phyloP scores from a whole-genome alignment of 345 rosid genomes.

The Melaleuca alternifolia region DNA sequence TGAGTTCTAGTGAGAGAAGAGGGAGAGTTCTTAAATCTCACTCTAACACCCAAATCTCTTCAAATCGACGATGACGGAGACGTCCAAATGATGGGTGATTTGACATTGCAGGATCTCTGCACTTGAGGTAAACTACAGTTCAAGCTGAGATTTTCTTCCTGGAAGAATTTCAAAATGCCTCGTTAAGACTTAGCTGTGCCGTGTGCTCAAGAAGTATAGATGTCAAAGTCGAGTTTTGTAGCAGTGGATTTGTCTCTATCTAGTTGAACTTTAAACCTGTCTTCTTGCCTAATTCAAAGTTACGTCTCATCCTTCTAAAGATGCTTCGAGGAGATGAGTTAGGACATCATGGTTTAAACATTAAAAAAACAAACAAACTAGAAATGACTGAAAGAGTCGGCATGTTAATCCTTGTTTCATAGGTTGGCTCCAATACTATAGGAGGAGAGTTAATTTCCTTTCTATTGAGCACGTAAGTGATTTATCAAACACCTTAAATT shows the following conservation, averaged over 20 bases:
- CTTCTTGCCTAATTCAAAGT: background rate
- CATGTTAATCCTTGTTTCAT: background rate
- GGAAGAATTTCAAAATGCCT: background rate
- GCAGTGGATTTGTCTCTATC: background rate
- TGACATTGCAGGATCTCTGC: background rate
- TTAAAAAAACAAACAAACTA: accelerated
- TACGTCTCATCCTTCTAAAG: background rate
- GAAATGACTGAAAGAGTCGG: background rate
- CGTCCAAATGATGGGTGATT: background rate
- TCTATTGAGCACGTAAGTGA: background rate
- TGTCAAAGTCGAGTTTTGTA: background rate
- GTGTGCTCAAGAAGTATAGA: background rate
- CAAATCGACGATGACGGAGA: background rate
- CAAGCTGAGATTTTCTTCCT: background rate
- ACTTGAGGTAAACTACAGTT: background rate
- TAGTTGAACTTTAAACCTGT: background rate
- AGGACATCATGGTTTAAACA: background rate
- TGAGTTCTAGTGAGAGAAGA: background rate
- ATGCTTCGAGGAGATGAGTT: background rate
- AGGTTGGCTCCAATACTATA: background rate
- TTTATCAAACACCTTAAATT: background rate
- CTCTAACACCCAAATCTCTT: background rate
- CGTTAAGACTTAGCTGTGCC: background rate
- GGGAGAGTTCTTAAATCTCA: background rate
- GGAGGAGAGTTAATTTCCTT: background rate